Evolutionary conservation across 805 yeast species (phyloP), one percentile per base, ranked within the genome.

Genomic region (Crinitomyces ghanaensis): DNA sequence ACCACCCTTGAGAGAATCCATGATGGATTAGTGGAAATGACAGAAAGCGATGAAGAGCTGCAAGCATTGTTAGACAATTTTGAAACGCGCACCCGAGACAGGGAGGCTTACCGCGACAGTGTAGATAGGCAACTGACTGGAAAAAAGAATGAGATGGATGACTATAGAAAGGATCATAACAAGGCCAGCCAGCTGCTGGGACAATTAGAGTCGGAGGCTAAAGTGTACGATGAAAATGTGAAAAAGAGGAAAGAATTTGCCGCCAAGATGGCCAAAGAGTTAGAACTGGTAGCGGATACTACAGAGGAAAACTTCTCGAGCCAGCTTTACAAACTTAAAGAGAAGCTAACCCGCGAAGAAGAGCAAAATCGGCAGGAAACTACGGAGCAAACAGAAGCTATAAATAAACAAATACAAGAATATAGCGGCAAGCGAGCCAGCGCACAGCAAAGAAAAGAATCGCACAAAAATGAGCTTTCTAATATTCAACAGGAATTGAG

Each of bases 1-100:
- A 72, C 68, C 12, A 81, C 76, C 39, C 63, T 74, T 3, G 53
- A 55, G 6, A 62, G 81, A 29, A 50, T 83, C 3, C 52, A 53
- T n/a, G 42, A 55, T 1, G 59, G 73, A 1, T 63, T 74, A 2
- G 66, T 61, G 16, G 39, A 65, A 0, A 48, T 78, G 22, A 53
- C 63, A 21, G 73, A 69, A 19, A 9, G 66, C 0, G 62, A 59
- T 24, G 63, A 56, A 2, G 62, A 59, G 7, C 49, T 77, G 15
- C 51, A 55, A 29, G 42, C 51, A 5, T 51, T 59, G 31, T 44
- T 70, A 13, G 49, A 56, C 6, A 62, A 70, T 41, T 74, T 72
- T 49, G 60, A 57, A 19, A 17, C 33, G 0, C 39, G 53, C 5
- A 32, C 60, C 6, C 39, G 42, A 4, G 48, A 33, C 28, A 3